Percentiles rank a stretch among this genome's conserved stretches.
phyloP scores from a whole-genome alignment of 116 monocot genomes.

The Papilionanthe hybrid region DNA sequence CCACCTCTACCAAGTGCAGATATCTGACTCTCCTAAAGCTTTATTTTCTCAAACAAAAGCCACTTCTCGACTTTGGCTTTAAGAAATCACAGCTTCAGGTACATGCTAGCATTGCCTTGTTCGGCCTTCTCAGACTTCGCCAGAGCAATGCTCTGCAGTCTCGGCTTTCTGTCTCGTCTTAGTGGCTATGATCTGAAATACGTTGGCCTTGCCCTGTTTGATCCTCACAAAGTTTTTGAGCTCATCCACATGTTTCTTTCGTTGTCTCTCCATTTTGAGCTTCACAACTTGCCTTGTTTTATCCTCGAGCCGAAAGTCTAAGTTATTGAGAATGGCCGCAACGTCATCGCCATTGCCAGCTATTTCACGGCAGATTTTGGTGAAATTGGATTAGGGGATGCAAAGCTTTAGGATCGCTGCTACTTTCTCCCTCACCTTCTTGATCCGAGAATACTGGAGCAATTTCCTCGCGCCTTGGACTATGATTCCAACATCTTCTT shows the following conservation, averaged over 20 bases:
- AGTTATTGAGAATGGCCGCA: too few relatives aligned
- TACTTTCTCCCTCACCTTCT: too few relatives aligned
- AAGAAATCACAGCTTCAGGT: constrained; percentile 72
- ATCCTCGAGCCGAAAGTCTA: constrained; percentile 74
- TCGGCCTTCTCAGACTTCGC: constrained; percentile 82
- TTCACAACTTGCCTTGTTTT: constrained; percentile 70
- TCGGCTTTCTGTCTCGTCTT: constrained; percentile 86
- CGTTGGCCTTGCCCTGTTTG: constrained; percentile 89
- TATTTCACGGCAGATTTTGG: too few relatives aligned
- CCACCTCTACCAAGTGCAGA: constrained; percentile 23
- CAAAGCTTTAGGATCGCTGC: too few relatives aligned
- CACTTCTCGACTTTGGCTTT: constrained; percentile 91
- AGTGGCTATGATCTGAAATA: constrained; percentile 87
- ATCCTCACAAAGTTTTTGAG: constrained; percentile 85
- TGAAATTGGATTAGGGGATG: too few relatives aligned
- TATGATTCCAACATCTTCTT: too few relatives aligned
- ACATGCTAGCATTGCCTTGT: constrained; percentile 84
- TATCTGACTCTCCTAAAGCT: constrained; percentile 73
- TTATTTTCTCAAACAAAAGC: constrained; percentile 75
- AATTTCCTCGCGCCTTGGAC: too few relatives aligned
- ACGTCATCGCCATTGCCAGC: too few relatives aligned
- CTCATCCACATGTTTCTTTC: constrained; percentile 81
- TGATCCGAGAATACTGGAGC: too few relatives aligned
- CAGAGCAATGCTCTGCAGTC: constrained; percentile 69
- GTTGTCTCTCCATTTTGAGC: constrained; percentile 70